Percentiles rank a stretch among this genome's conserved stretches.
Conservation (phyloP, 495 filamentous ascomycete genomes). For the Penicillium roqueforti region DNA sequence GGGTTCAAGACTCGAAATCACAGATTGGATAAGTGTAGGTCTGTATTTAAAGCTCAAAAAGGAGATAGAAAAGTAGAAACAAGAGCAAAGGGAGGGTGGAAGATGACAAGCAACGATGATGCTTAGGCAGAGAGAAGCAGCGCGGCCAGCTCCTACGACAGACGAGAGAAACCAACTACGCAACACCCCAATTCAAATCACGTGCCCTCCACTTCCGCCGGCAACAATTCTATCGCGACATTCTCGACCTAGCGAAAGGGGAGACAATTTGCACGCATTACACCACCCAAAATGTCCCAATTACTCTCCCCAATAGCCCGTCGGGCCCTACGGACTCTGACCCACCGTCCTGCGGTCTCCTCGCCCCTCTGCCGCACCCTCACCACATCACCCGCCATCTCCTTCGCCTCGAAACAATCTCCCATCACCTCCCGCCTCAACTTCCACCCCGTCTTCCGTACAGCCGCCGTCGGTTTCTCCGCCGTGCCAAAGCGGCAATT, state of each 20-base stretch:
- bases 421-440: constrained; percentile 24
- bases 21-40: neutral
- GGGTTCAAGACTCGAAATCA: neutral
- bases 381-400: constrained; percentile 14
- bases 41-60: constrained; percentile 2
- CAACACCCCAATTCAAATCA: constrained; percentile 18
- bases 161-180: constrained; percentile 22
- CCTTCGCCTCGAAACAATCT: constrained; percentile 15
- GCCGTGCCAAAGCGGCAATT: constrained; percentile 34
- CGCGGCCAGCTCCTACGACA: constrained; percentile 39
- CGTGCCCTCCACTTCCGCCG: constrained; percentile 18
- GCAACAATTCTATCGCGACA: constrained; percentile 11
- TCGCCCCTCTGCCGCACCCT: constrained; percentile 20
- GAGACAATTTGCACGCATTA: neutral
- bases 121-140: constrained; percentile 32
- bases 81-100: constrained; percentile 16
- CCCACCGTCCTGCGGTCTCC: constrained; percentile 27
- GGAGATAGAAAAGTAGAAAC: constrained; percentile 6
- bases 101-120: constrained; percentile 18
- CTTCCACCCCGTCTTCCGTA: constrained; percentile 38
- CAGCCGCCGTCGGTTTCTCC: constrained; percentile 20
- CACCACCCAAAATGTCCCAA: constrained; percentile 29
- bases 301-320: constrained; percentile 37
- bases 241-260: constrained; percentile 3
- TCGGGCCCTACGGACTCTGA: constrained; percentile 37